These are phyloP conservation scores for Coniosporium apollinis DNA, from an alignment of 495 filamentous ascomycete species.

Conservation along the genomic window DNA sequence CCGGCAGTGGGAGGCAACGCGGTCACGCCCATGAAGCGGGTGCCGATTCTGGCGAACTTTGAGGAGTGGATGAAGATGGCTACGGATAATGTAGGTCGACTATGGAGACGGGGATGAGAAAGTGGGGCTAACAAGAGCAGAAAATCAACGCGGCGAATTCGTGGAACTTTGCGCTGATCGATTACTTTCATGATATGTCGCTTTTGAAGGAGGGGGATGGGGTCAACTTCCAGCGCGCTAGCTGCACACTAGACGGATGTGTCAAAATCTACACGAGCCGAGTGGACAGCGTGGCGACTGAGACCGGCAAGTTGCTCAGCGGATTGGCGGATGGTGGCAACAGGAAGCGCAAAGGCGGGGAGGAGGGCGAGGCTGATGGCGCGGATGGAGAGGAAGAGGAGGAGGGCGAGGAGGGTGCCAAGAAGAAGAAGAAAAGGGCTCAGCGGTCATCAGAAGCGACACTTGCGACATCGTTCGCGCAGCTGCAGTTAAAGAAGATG, in stretches of 20 bases:
- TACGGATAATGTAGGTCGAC: slow-evolving; percentile 60
- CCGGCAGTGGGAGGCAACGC: slow-evolving; percentile 43
- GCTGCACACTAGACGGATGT: slow-evolving; percentile 93
- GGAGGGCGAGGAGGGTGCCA: slow-evolving; percentile 64
- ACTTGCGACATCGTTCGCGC: slow-evolving; percentile 69
- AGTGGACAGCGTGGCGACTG: slow-evolving; percentile 94
- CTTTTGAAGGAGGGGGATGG: slow-evolving; percentile 88
- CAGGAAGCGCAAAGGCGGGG: slow-evolving; percentile 49
- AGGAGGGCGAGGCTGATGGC: slow-evolving; percentile 42
- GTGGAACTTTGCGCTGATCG: slow-evolving; percentile 98
- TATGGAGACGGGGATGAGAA: neutral
- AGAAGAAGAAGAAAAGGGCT: slow-evolving; percentile 53
- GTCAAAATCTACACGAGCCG: slow-evolving; percentile 98
- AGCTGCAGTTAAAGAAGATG: slow-evolving; percentile 88
- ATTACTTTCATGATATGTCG: slow-evolving; percentile 99
- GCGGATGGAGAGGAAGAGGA: slow-evolving; percentile 55
- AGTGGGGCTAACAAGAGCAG: slow-evolving; percentile 13
- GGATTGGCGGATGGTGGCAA: slow-evolving; percentile 82
- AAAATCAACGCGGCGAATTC: slow-evolving; percentile 99
- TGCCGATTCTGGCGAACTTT: slow-evolving; percentile 91
- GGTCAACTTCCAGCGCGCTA: slow-evolving; percentile 97
- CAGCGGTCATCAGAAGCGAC: slow-evolving; percentile 85
- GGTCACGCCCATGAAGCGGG: slow-evolving; percentile 90
- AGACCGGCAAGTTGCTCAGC: slow-evolving; percentile 89
- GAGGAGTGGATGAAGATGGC: slow-evolving; percentile 99